Percentiles rank a stretch among this genome's conserved stretches.
phyloP scores from a whole-genome alignment of 257 asterid genomes.

The Mitragyna speciosa region DNA sequence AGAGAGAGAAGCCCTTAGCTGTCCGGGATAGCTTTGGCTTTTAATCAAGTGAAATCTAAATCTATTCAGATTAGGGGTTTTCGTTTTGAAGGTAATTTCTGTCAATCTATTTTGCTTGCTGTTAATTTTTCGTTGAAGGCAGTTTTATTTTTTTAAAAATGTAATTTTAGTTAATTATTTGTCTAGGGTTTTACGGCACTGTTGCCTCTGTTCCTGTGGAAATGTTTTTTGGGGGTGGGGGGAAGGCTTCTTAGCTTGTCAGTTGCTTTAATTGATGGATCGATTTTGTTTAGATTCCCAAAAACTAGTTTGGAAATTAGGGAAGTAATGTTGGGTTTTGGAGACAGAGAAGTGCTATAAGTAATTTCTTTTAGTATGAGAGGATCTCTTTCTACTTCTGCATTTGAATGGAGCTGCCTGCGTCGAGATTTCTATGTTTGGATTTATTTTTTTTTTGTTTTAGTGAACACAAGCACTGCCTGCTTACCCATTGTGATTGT shows the following conservation, averaged over 20 bases:
- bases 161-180: not conserved
- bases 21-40: not conserved
- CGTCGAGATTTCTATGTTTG: not conserved
- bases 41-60: not conserved
- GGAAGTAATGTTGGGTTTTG: not conserved
- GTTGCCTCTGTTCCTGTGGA: not conserved
- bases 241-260: not conserved
- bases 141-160: not conserved
- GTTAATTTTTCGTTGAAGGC: not conserved
- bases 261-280: not conserved
- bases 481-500: not conserved
- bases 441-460: not conserved
- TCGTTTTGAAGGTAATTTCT: conserved; percentile 3
- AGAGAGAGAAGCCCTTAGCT: not conserved
- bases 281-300: not conserved
- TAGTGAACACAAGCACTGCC: not conserved
- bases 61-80: not conserved
- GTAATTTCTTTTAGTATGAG: not conserved
- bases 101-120: not conserved
- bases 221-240: too few relatives aligned
- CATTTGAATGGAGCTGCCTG: not conserved
- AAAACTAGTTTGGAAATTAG: not conserved
- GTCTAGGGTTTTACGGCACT: conserved; percentile 9
- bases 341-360: not conserved
- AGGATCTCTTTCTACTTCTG: not conserved